Evolutionary conservation across 2,329 filamentous ascomycete genomes (phyloP), one percentile per base, ranked within the genome.

Genomic region (Stagonosporopsis tanaceti): DNA sequence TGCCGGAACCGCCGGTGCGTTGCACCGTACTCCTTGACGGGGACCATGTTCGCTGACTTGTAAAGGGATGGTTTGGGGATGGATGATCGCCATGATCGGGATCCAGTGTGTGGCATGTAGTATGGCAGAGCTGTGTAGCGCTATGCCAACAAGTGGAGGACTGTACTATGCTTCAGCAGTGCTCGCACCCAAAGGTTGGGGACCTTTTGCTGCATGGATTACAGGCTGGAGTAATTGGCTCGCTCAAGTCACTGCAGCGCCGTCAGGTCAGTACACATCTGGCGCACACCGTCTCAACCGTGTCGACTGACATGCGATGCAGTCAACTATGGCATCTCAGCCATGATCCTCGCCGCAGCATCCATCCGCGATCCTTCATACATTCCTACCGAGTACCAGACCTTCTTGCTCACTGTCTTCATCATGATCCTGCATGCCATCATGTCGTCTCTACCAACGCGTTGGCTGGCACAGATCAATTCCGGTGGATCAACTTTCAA

Each of bases 151-250:
- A 0, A 79, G 83, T 65, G 89, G 89, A 52, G 89, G 89, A 25
- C 78, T 92, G 14, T 92, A 92, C 75, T 92, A 92, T 71, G 89
- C 89, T 15, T 79, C 88, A 17, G 89, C 89, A 4, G 89, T 91
- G 0, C 81, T 92, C 6, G 89, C 89, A 25, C 87, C 87, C 6
- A 80, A 82, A 1, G 85, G 85, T 39, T 90, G 82, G 74, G 88
- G 88, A 0, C 87, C 88, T 2, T 82, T 89, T 50, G 88, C 87
- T 14, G 83, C 88, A 12, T 90, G 79, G 88, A 77, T 90, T 28
- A 89, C 87, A 1, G 88, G 87, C 9, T 90, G 88, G 88, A 87
- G 84, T 46, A 90, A 89, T 71, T 90, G 87, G 87, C 79, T 89
- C 37, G 81, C 80, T n/a, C 87, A 89, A 68, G 81, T 89, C 25